A percentile compares a stretch with the other conserved stretches of the same genome.
These are phyloP conservation scores for Pseudisothecium myosuroides DNA, from an alignment of 225 moss, liverwort and hornwort species.

Conservation along the genomic window DNA sequence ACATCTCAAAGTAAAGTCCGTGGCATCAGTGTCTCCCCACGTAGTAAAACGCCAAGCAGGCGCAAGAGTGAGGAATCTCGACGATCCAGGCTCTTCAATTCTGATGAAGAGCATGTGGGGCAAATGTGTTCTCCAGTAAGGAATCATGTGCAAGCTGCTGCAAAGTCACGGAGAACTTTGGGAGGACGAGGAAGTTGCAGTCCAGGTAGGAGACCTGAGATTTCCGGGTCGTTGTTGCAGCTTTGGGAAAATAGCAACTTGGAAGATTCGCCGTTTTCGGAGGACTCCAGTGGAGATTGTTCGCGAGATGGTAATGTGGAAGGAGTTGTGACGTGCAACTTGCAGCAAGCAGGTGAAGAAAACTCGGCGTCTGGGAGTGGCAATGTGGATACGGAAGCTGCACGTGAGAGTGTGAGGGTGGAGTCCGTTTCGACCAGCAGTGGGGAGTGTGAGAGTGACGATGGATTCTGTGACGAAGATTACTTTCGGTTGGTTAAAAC, in stretches of 20 bases:
- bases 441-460: slow-evolving; percentile 1
- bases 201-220: background rate
- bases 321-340: background rate
- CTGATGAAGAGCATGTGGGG: background rate
- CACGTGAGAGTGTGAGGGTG: background rate
- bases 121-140: background rate
- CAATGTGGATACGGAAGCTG: background rate
- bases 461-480: background rate
- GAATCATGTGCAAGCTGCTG: slow-evolving; percentile 8
- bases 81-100: background rate
- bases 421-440: background rate
- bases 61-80: background rate
- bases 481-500: slow-evolving; percentile 3
- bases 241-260: background rate
- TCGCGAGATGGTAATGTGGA: background rate
- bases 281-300: background rate
- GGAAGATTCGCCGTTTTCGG: background rate
- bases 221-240: background rate
- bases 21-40: slow-evolving; percentile 18
- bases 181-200: background rate
- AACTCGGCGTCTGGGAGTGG: background rate
- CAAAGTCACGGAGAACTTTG: background rate
- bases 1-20: slow-evolving; percentile 25
- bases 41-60: slow-evolving; percentile 6
- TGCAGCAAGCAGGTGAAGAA: background rate